A percentile compares a stretch with the other conserved stretches of the same genome.
Evolutionary conservation across 2,329 filamentous ascomycete species (phyloP).

Genomic region (Colletotrichum sp.): DNA sequence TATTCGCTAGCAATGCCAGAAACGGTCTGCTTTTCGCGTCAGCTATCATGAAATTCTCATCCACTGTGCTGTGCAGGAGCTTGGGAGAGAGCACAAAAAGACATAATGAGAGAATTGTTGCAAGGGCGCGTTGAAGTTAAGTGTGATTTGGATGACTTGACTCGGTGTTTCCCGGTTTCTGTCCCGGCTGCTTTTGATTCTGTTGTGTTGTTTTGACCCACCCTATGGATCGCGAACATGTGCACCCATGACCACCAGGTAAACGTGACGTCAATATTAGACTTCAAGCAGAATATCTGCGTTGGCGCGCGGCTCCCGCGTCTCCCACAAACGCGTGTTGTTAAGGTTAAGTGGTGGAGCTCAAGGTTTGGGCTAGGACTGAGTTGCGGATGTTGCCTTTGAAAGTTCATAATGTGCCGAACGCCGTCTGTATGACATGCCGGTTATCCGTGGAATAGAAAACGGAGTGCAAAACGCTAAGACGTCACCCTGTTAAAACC

Average conservation of each 20-base stretch:
- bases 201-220: background rate
- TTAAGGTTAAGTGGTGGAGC: background rate
- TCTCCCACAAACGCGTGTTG: background rate
- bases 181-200: background rate
- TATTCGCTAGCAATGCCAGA: too few relatives aligned
- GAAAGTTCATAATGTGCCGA: background rate
- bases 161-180: background rate
- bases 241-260: background rate
- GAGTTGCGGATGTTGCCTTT: background rate
- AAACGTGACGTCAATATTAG: background rate
- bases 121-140: fast-evolving
- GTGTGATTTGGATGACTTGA: background rate
- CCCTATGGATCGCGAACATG: background rate
- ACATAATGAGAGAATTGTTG: fast-evolving
- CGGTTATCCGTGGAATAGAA: background rate
- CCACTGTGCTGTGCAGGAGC: fast-evolving
- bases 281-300: background rate
- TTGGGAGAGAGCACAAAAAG: fast-evolving
- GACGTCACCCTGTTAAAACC: background rate
- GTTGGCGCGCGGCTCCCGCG: background rate
- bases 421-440: background rate
- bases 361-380: background rate
- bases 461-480: background rate
- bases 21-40: background rate
- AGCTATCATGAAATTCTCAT: background rate